Base-by-base conservation (phyloP, 305 asterid species). In the Andrographis paniculata region DNA sequence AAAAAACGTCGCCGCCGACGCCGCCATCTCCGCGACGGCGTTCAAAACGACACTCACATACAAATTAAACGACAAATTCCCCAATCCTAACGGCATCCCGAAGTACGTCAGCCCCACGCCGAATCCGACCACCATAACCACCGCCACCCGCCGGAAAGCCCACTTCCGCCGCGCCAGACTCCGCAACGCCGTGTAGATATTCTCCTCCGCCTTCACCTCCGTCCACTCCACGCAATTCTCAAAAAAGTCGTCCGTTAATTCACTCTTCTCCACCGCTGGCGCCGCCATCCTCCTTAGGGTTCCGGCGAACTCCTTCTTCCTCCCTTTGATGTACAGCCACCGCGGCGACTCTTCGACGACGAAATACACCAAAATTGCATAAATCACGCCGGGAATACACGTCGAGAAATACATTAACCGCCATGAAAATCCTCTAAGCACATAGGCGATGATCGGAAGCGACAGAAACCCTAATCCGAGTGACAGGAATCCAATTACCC, bases 381-480 rank as follows among this genome's bases (percentile, higher is more conserved):
- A 33, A 2, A 33, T 12, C n/a, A 3, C 38, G 38, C 38, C 6
- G 6, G 38, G 38, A 33, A 33, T 33, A 12, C 38, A 33, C 14
- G 38, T 33, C 2, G 6, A 33, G 38, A 6, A 33, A 14, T 33
- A 33, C n/a, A 33, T 33, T 12, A 12, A 10, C 38, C 38, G 7
- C 38, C 38, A 33, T 33, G 38, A 12, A 33, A 5, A 10, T 33
- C 38, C 38, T 10, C 38, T 33, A 12, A 33, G 38, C 7, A 33
- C 6, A 33, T 33, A 33, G 4, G 38, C 38, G 11, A 33, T 33
- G 11, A 33, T 33, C 38, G 38, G 38, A 16, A 76, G 42, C 6
- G 86, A 73, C 0, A 73, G 42, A 57, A 70, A 77, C 5, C 86
- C 86, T n/a, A 70, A 14, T 9, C 73, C 52, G 18, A 63, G 70